Evolutionary conservation across 2,329 filamentous ascomycete species (phyloP), one percentile per base, ranked within the genome.

Genomic region (Tricladium varicosporioides): DNA sequence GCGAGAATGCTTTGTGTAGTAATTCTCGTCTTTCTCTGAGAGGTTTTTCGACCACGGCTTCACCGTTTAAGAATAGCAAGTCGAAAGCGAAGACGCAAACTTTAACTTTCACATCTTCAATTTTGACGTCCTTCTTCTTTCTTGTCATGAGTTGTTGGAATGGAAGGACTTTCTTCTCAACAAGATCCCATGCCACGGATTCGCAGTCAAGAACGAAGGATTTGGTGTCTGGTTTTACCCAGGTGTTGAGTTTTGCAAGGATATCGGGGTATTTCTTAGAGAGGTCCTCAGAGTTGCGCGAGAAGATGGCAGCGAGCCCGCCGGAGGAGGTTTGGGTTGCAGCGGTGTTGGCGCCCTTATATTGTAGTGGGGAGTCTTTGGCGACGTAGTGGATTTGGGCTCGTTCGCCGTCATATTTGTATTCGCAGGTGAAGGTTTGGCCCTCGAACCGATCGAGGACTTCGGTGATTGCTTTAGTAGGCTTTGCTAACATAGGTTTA

Each of bases 121-220:
- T 80, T 72, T 96, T 96, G 69, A 97, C 94, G 66, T 97, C 93
- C 76, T 97, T 99, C 72, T 90, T 88, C 78, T 99, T 99, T 54
- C 94, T 84, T 13, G 94, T 97, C 94, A 97, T 97, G 46, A 99
- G 82, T 71, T 96, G 92, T 73, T 99, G 94, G 78, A 99, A 99
- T 0, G 94, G 94, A 42, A 99, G 74, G 13, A 99, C 91, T 73
- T 96, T 96, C 80, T 96, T 97, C 77, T 94, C 91, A 1, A 82
- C 80, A n/a, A 91, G 82, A 72, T 99, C 94, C 93, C 94, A 97
- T 0, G 90, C 94, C 11, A 97, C 94, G 0, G 93, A 96, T 76
- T 99, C 94, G 71, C 94, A 99, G 71, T 99, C 94, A n/a, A 99
- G 78, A 13, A 99, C 94, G 69, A 99, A 99, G 70, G 92, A 96